Base-by-base conservation (phyloP, 495 filamentous ascomycete species). In the Lindgomyces ingoldianus region DNA sequence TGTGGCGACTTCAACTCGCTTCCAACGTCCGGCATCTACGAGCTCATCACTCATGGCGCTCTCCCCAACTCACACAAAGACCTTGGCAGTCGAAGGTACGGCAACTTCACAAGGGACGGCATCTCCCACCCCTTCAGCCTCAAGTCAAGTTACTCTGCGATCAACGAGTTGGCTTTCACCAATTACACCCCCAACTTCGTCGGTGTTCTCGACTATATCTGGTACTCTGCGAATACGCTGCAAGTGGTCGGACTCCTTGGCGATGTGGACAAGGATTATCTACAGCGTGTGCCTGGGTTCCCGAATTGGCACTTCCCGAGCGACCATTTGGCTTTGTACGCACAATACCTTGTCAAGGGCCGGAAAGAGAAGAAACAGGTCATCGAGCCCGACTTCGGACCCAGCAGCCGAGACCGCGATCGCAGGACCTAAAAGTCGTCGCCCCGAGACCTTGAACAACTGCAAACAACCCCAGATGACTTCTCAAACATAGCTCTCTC, bases 271-370 rank as follows among this genome's bases (percentile, higher is more conserved):
- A 84, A 85, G 71, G 86, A 94, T 12, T 96, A 98, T 75, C 86
- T 98, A 59, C 87, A 88, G 68, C 83, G 87, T 47, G 91, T 97
- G 4, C 94, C 94, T 2, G 94, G 94, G 0, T 98, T 98, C 76
- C 94, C 94, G 11, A 96, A 98, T 70, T 93, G 89, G 73, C 94
- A 98, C 77, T 97, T 96, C 79, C 95, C 95, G 0, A 94, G 91
- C 74, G 94, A 98, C 75, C 94, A 98, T 77, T 84, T 98, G 69
- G 89, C 92, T 75, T 84, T 98, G 69, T 85, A 91, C 78, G 89
- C 90, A 58, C 91, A 98, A 77, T 96, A 97, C 76, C 82, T 87
- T 59, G 87, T 98, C 77, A 97, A 96, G 78, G 83, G 83, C 24
- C 77, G 84, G 53, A 97, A 95, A 79, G 89, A 94, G 73, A 89